A percentile compares a stretch with the other conserved stretches of the same genome.
phyloP scores from a whole-genome alignment of 805 yeast genomes.

The Metschnikowia lunata region DNA sequence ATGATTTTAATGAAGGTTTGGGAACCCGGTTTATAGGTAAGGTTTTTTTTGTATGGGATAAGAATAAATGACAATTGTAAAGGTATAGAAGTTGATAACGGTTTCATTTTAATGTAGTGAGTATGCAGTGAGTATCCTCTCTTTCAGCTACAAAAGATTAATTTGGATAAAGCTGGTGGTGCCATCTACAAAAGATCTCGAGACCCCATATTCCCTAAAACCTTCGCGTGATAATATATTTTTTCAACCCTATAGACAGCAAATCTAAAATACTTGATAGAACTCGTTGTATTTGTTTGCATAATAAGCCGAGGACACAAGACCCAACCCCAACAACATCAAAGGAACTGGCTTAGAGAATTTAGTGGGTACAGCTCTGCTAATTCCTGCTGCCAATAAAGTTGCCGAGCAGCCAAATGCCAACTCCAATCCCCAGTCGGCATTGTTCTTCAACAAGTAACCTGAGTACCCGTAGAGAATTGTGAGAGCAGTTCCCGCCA shows the following conservation, averaged over 20 bases:
- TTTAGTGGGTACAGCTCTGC: conserved; percentile 56
- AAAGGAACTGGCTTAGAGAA: conserved; percentile 77
- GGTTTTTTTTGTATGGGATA: too few species aligned
- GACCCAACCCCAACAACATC: conserved; percentile 58
- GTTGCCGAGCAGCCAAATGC: conserved; percentile 70
- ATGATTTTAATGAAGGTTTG: too few species aligned
- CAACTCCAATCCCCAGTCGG: conserved; percentile 74
- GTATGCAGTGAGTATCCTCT: too few species aligned
- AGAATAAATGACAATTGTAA: too few species aligned
- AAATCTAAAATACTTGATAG: conserved; percentile 31
- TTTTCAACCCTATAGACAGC: too few species aligned
- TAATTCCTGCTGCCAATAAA: conserved; percentile 66
- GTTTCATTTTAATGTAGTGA: too few species aligned
- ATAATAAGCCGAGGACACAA: conserved; percentile 62
- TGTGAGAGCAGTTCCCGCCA: conserved; percentile 67
- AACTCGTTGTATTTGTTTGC: conserved; percentile 72
- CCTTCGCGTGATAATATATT: not conserved
- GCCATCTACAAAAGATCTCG: too few species aligned
- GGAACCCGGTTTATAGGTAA: too few species aligned
- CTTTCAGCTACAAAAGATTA: too few species aligned
- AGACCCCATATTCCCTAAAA: too few species aligned
- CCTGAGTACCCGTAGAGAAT: conserved; percentile 66
- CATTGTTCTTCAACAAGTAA: conserved; percentile 65
- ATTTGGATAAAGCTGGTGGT: too few species aligned
- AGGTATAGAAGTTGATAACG: too few species aligned